A percentile compares a stretch with the other conserved stretches of the same genome.
Conservation (phyloP, 495 filamentous ascomycete species). For the Aspergillus avenaceus region DNA sequence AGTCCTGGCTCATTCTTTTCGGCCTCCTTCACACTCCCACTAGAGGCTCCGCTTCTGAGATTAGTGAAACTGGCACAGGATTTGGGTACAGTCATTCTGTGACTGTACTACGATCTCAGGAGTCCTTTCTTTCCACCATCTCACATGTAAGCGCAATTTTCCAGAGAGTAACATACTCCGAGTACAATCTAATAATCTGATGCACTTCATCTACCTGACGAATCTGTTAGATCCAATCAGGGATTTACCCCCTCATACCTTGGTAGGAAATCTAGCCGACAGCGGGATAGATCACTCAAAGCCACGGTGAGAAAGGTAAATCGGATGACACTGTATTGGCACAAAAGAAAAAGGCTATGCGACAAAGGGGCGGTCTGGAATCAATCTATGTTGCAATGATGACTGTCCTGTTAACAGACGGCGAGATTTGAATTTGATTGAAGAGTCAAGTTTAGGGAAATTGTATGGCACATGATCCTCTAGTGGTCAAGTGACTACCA, state of each 20-base stretch:
- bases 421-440: too few species aligned
- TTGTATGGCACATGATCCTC: neutral
- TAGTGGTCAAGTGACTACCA: neutral
- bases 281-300: neutral
- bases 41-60: neutral
- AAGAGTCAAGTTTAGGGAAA: neutral
- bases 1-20: neutral
- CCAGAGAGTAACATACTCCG: too few species aligned
- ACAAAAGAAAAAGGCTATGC: too few species aligned
- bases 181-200: too few species aligned
- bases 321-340: neutral
- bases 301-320: neutral
- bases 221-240: too few species aligned
- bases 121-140: too few species aligned
- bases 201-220: too few species aligned
- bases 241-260: neutral
- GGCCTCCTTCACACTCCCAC: neutral
- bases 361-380: neutral
- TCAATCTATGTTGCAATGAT: neutral
- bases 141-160: too few species aligned
- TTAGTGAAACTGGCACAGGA: conserved; percentile 3
- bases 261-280: neutral
- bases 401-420: neutral
- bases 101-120: neutral
- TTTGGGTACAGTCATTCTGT: neutral